Evolutionary conservation across 2,329 filamentous ascomycete species (phyloP).

Genomic region (Aspergillus pseudotamarii): DNA sequence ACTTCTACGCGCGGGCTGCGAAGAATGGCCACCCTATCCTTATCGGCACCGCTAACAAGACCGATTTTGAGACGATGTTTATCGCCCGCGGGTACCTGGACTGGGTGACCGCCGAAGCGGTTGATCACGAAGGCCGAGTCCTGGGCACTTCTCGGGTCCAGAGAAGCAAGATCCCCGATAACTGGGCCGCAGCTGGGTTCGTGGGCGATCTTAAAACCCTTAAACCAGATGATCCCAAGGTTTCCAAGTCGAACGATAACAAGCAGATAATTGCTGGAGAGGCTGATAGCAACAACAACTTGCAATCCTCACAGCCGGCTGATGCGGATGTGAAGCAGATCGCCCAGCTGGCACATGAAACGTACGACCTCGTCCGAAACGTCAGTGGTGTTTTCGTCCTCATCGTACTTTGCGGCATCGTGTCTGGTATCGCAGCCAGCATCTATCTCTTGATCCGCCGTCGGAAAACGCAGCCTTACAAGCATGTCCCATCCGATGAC

Average conservation of each 20-base stretch:
- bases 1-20: slow-evolving; percentile 34
- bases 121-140: slow-evolving; percentile 24
- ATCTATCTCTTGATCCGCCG: not conserved
- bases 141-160: slow-evolving; percentile 24
- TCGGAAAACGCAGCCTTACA: not conserved
- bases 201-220: not conserved
- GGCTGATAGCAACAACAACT: not conserved
- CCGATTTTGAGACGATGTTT: slow-evolving; percentile 39
- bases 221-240: slow-evolving; percentile 9
- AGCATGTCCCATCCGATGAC: not conserved
- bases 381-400: not conserved
- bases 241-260: not conserved
- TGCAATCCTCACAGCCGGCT: not conserved
- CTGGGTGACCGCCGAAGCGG: slow-evolving; percentile 30
- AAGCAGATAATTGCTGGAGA: not conserved
- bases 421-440: not conserved
- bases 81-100: slow-evolving; percentile 30
- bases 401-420: not conserved
- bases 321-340: slow-evolving; percentile 1
- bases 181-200: slow-evolving; percentile 20
- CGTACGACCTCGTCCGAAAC: slow-evolving; percentile 1
- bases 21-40: slow-evolving; percentile 27
- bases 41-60: slow-evolving; percentile 29
- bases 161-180: slow-evolving; percentile 14
- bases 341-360: not conserved